Evolutionary conservation across 1,139 yeast species (phyloP).

Genomic region (Pichia sp.): DNA sequence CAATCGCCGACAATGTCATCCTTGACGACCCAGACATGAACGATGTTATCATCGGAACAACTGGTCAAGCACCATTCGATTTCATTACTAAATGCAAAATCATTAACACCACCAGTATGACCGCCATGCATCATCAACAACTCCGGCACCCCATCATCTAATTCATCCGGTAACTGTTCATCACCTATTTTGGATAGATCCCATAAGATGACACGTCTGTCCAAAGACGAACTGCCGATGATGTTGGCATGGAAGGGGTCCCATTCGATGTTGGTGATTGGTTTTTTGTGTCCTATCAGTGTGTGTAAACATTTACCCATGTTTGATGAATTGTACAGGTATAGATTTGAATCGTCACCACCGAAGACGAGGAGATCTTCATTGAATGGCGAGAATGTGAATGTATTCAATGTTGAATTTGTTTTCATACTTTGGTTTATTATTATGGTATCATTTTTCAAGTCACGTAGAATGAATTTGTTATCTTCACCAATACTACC

Average conservation of each 20-base stretch:
- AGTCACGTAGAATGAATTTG: constrained; percentile 39
- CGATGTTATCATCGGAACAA: constrained; percentile 70
- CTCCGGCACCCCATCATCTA: constrained; percentile 78
- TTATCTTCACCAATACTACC: constrained; percentile 72
- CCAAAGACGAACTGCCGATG: constrained; percentile 67
- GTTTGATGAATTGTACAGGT: constrained; percentile 53
- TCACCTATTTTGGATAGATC: constrained; percentile 67
- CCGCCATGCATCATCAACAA: constrained; percentile 84
- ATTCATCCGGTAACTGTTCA: constrained; percentile 72
- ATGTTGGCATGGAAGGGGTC: constrained; percentile 67
- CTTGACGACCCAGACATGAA: constrained; percentile 64
- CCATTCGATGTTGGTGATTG: constrained; percentile 64
- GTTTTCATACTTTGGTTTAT: constrained; percentile 25
- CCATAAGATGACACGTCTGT: constrained; percentile 69
- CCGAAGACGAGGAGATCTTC: constrained; percentile 58
- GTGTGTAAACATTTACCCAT: constrained; percentile 46
- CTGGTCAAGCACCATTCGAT: constrained; percentile 70
- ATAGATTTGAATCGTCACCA: constrained; percentile 60
- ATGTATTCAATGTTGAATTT: constrained; percentile 47
- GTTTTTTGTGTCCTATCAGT: constrained; percentile 71
- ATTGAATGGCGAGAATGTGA: constrained; percentile 60
- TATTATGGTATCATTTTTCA: constrained; percentile 29
- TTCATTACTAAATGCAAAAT: constrained; percentile 62
- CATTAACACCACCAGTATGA: constrained; percentile 69
- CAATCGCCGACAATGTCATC: constrained; percentile 34